phyloP scores from a whole-genome alignment of 352 stramenopile species.

The Elongisporangium undulatum region DNA sequence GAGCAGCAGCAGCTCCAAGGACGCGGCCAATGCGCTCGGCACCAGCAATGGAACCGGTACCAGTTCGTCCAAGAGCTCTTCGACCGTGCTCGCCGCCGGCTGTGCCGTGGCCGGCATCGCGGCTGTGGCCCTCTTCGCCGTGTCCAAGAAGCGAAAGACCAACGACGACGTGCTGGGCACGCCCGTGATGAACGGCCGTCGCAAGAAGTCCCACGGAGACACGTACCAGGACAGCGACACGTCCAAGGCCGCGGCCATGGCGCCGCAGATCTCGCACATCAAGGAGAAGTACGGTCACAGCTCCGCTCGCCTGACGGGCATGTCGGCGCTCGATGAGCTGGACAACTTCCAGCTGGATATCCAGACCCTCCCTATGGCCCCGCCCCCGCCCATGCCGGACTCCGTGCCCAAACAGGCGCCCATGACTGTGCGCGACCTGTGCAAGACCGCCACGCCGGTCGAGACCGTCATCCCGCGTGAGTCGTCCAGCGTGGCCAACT shows the following conservation, averaged over 20 bases:
- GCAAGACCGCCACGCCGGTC: neutral
- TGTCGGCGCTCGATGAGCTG: slow-evolving; percentile 6
- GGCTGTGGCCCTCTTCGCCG: slow-evolving; percentile 32
- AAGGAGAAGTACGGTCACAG: slow-evolving; percentile 2
- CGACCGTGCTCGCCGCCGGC: slow-evolving; percentile 17
- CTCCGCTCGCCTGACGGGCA: slow-evolving; percentile 11
- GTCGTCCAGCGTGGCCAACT: neutral
- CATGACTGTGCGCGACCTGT: neutral
- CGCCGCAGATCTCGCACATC: slow-evolving; percentile 7
- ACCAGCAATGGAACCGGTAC: slow-evolving; percentile 13
- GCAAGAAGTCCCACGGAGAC: slow-evolving; percentile 10
- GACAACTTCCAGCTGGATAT: slow-evolving; percentile 2
- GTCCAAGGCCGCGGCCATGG: slow-evolving; percentile 10
- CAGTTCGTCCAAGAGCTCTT: slow-evolving; percentile 13
- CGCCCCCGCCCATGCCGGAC: neutral
- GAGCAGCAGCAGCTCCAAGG: slow-evolving; percentile 9
- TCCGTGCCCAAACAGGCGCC: neutral
- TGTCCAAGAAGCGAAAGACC: slow-evolving; percentile 20
- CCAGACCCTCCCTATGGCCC: neutral
- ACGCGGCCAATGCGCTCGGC: slow-evolving; percentile 13
- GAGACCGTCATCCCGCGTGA: neutral
- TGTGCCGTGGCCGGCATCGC: slow-evolving; percentile 22
- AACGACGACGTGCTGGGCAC: slow-evolving; percentile 23
- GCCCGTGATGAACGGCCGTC: slow-evolving; percentile 14
- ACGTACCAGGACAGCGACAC: slow-evolving; percentile 15